phyloP scores from a whole-genome alignment of 2,329 filamentous ascomycete genomes.

The Ambrosiella beaveri region DNA sequence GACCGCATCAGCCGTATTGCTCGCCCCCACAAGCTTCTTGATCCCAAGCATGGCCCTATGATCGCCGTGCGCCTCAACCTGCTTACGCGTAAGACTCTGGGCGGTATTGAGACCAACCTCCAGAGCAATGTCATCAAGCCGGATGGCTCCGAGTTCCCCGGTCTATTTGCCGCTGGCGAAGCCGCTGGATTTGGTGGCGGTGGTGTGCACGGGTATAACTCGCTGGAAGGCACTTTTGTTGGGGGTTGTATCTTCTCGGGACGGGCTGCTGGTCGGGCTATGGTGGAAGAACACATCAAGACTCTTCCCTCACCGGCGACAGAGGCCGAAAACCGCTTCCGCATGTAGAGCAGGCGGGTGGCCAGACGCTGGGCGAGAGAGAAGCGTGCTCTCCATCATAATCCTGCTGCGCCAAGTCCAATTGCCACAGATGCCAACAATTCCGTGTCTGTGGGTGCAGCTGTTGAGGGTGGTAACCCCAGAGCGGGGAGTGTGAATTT shows the following conservation, averaged over 20 bases:
- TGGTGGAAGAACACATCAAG: constrained; percentile 27
- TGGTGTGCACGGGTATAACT: constrained; percentile 44
- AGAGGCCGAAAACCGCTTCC: not conserved
- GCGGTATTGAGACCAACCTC: constrained; percentile 42
- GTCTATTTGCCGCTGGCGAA: constrained; percentile 43
- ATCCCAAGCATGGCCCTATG: constrained; percentile 37
- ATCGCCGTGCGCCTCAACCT: constrained; percentile 45
- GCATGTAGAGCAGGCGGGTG: constrained; percentile 1
- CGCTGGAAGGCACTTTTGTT: constrained; percentile 44
- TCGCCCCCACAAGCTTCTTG: constrained; percentile 34
- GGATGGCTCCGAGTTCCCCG: constrained; percentile 31
- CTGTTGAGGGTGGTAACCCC: no score
- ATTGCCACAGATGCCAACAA: not conserved
- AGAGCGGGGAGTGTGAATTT: no score
- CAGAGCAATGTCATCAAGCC: constrained; percentile 35
- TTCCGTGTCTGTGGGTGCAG: no score
- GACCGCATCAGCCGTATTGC: constrained; percentile 35
- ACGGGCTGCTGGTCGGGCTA: constrained; percentile 35
- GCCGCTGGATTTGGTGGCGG: constrained; percentile 44
- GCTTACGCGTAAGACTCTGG: constrained; percentile 42
- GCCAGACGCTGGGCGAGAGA: not conserved
- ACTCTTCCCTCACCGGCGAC: not conserved
- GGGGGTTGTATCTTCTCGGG: constrained; percentile 48
- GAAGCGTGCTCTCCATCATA: not conserved
- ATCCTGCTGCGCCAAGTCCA: not conserved